Evolutionary conservation across 176 grass and related monocot genomes (phyloP), one percentile per base, ranked within the genome.

Genomic region (Carex pumila): DNA sequence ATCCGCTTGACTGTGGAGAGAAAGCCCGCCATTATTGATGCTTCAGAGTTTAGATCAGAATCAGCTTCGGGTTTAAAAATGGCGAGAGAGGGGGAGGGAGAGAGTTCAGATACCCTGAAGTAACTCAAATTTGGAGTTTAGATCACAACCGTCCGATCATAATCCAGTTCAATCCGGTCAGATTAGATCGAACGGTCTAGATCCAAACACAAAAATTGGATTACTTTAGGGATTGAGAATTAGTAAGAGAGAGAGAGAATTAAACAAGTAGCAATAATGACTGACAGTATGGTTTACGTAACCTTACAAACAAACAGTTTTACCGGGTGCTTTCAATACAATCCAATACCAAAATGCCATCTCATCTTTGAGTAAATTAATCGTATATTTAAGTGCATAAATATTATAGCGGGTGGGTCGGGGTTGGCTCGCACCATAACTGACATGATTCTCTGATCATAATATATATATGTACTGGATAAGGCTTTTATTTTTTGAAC

Each of bases 1-100:
- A 88, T 86, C 58, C 84, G 84, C 73, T 89, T 88, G 43, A 88
- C 37, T 5, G 85, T 85, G 14, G 83, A 85, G 78, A 85, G 59
- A 60, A 88, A 37, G 4, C 91, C 73, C 60, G 86, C 86, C 86
- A 88, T 93, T 52, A 30, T 30, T 39, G 71, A n/a, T 22, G n/a
- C 39, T 60, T 32, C 30, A 61, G 60, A 65, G 45, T 60, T 32
- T 17, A 61, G 60, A 65, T 59, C 52, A 9, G 5, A 62, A 53
- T 45, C 43, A 14, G 47, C 47, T 47, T 83, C 58, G 66, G 76
- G 50, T 64, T 65, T 86, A 80, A 57, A 80, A 57, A 78, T 78
- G 47, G 47, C 47, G 47, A 78, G 73, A 25, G 73, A 55, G 25
- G 9, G 47, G 29, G 81, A 41, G 36, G 32, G 75, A 39, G 80